Conservation (phyloP, 805 yeast species). For the Torulaspora delbrueckii region DNA sequence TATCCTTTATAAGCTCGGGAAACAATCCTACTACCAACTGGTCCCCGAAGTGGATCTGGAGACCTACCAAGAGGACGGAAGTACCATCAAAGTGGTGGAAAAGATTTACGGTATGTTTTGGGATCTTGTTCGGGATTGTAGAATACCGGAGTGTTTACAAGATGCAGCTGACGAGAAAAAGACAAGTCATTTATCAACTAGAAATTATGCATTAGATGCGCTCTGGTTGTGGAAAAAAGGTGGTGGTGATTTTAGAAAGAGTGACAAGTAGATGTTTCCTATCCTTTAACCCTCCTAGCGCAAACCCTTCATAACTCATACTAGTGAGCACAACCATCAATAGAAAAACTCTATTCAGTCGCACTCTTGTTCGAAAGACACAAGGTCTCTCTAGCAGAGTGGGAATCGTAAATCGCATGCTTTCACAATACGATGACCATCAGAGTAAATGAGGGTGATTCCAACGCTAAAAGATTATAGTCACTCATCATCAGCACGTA, state of each 20-base stretch:
- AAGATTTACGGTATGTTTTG: constrained; percentile 49
- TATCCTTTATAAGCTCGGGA: constrained; percentile 73
- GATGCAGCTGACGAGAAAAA: constrained; percentile 62
- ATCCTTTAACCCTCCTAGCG: constrained; percentile 1
- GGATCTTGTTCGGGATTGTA: constrained; percentile 61
- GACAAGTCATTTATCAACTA: constrained; percentile 64
- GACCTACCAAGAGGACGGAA: constrained; percentile 38
- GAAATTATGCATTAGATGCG: constrained; percentile 83
- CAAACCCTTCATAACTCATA: constrained; percentile 1
- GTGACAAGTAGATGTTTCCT: constrained; percentile 12
- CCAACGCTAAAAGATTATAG: constrained; percentile 1
- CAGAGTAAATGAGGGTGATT: constrained; percentile 5
- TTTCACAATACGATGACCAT: neutral
- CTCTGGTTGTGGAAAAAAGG: constrained; percentile 78
- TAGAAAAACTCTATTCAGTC: constrained; percentile 10
- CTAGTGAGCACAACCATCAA: neutral
- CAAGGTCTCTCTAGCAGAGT: neutral
- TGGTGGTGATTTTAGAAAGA: constrained; percentile 37
- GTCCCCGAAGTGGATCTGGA: constrained; percentile 43
- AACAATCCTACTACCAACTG: constrained; percentile 50
- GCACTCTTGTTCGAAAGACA: neutral
- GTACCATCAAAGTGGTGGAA: constrained; percentile 33
- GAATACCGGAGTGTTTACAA: constrained; percentile 59
- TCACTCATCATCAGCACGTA: neutral
- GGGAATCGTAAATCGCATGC: neutral